These are phyloP conservation scores for Zygoascus biomembranicola DNA, from an alignment of 805 yeast species.

Conservation along the genomic window DNA sequence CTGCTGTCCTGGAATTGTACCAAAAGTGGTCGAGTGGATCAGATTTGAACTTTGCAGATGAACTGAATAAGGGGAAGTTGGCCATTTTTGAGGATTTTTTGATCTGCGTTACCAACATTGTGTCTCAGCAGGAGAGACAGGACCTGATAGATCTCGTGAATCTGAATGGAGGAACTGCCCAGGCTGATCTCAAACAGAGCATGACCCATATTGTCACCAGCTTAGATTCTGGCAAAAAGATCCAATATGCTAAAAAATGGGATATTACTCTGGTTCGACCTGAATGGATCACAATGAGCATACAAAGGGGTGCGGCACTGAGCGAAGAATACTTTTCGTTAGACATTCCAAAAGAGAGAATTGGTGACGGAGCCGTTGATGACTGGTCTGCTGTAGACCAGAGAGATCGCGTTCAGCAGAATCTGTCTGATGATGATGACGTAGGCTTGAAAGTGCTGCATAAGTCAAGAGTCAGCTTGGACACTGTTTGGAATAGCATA, in stretches of 20 bases:
- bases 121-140: slow-evolving; percentile 21
- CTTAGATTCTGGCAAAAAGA: slow-evolving; percentile 27
- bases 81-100: slow-evolving; percentile 26
- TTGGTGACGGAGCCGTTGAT: slow-evolving; percentile 28
- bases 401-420: not conserved
- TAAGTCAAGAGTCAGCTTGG: not conserved
- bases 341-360: slow-evolving; percentile 20
- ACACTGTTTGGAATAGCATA: slow-evolving; percentile 10
- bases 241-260: slow-evolving; percentile 32
- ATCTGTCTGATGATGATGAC: not conserved
- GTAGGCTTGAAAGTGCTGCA: not conserved
- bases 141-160: slow-evolving; percentile 22
- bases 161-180: slow-evolving; percentile 28
- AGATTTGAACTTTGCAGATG: slow-evolving; percentile 26
- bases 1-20: slow-evolving; percentile 38
- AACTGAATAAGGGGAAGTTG: slow-evolving; percentile 18
- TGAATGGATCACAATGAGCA: slow-evolving; percentile 37
- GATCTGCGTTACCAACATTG: slow-evolving; percentile 33
- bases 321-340: slow-evolving; percentile 31
- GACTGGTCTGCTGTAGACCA: slow-evolving; percentile 2
- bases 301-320: slow-evolving; percentile 34
- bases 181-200: slow-evolving; percentile 20
- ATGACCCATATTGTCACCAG: slow-evolving; percentile 27
- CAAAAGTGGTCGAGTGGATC: slow-evolving; percentile 47
- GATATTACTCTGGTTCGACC: slow-evolving; percentile 35